Percentiles rank a stretch among this genome's conserved stretches.
phyloP scores from a whole-genome alignment of 305 asterid genomes.

The Plantago coronopus region DNA sequence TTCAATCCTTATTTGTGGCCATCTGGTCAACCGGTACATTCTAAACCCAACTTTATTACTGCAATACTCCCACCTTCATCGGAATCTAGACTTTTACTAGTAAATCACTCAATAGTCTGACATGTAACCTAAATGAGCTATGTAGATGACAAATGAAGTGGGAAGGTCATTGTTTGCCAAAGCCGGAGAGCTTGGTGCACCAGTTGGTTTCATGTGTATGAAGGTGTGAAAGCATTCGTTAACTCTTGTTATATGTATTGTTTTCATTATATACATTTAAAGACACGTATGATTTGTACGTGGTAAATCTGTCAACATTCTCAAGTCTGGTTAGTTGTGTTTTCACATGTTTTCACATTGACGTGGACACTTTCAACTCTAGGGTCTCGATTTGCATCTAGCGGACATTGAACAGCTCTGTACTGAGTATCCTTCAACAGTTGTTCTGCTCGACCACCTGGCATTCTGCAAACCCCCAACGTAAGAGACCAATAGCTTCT shows the following conservation, averaged over 20 bases:
- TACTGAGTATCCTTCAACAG: constrained; percentile 69
- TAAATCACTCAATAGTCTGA: background rate
- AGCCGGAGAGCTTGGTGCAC: constrained; percentile 86
- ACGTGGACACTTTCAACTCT: constrained; percentile 21
- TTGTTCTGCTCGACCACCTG: constrained; percentile 74
- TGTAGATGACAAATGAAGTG: constrained; percentile 82
- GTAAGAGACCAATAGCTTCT: constrained; percentile 42
- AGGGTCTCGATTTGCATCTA: constrained; percentile 78
- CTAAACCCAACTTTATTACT: background rate
- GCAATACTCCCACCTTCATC: background rate
- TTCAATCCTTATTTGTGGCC: constrained; percentile 96
- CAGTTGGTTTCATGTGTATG: constrained; percentile 93
- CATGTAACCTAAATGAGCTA: background rate
- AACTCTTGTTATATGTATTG: background rate
- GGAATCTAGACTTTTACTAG: background rate
- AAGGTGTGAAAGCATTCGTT: constrained; percentile 47
- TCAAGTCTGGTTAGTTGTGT: background rate
- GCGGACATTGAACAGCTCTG: constrained; percentile 73
- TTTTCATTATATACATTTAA: background rate
- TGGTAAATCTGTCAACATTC: background rate
- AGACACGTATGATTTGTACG: background rate
- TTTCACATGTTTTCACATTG: constrained; percentile 3
- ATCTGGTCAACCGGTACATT: constrained; percentile 63
- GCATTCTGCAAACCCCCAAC: constrained; percentile 86
- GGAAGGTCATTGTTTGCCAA: constrained; percentile 79